phyloP scores from a whole-genome alignment of 345 rosid genomes.

The Brassica cretica region DNA sequence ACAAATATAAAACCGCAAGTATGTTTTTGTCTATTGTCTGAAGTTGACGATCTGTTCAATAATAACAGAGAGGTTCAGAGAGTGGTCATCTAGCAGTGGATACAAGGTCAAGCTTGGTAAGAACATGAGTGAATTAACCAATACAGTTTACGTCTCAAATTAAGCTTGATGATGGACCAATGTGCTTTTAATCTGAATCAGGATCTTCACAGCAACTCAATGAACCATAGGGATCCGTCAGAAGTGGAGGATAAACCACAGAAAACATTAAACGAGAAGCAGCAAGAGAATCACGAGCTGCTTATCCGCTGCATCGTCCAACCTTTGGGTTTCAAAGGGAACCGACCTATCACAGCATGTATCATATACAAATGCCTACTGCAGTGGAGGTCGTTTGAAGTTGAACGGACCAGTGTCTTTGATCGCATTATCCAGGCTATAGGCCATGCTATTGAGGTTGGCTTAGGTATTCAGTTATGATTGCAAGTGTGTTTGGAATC shows the following conservation, averaged over 20 bases:
- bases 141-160: background rate
- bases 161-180: background rate
- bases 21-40: background rate
- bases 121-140: background rate
- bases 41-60: slow-evolving; percentile 3
- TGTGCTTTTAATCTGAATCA: slow-evolving; percentile 24
- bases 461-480: background rate
- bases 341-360: slow-evolving; percentile 85
- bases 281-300: slow-evolving; percentile 92
- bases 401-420: slow-evolving; percentile 86
- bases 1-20: background rate
- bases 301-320: slow-evolving; percentile 89
- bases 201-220: slow-evolving; percentile 72
- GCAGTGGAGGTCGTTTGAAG: slow-evolving; percentile 98
- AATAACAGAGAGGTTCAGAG: slow-evolving; percentile 63
- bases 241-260: slow-evolving; percentile 86
- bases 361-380: slow-evolving; percentile 84
- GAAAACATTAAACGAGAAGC: slow-evolving; percentile 82
- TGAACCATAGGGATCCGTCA: slow-evolving; percentile 58
- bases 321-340: slow-evolving; percentile 73
- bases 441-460: slow-evolving; percentile 84
- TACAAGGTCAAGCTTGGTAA: slow-evolving; percentile 55
- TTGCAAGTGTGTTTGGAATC: background rate
- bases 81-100: slow-evolving; percentile 65
- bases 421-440: slow-evolving; percentile 87